phyloP scores from a whole-genome alignment of 2,329 filamentous ascomycete genomes.

The Xenoacremonium recifei region DNA sequence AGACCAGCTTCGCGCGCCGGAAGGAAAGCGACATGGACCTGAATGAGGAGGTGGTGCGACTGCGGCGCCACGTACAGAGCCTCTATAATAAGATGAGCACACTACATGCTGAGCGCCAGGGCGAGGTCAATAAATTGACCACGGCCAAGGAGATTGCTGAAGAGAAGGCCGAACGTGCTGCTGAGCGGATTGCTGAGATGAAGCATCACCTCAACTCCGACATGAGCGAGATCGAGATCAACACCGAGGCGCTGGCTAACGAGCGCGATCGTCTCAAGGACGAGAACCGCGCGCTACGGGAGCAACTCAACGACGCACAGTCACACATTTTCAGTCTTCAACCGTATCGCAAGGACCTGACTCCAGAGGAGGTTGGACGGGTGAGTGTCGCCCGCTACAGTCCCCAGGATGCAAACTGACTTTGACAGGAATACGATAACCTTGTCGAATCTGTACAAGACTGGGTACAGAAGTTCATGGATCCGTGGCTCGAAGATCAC shows the following conservation, averaged over 20 bases:
- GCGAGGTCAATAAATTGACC: conserved; percentile 6
- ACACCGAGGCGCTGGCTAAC: conserved; percentile 18
- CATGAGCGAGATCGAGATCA: conserved; percentile 21
- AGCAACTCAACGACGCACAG: conserved; percentile 33
- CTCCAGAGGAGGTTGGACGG: conserved; percentile 33
- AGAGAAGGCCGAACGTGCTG: conserved; percentile 26
- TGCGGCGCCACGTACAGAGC: conserved; percentile 19
- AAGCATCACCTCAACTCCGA: conserved; percentile 21
- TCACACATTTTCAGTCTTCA: conserved; percentile 42
- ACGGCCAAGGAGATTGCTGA: conserved; percentile 30
- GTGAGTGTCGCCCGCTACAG: conserved; percentile 20
- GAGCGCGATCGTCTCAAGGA: conserved; percentile 20
- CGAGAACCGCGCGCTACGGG: conserved; percentile 28
- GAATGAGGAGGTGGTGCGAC: conserved; percentile 12
- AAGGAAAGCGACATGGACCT: conserved; percentile 7
- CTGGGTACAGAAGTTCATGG: conserved; percentile 36
- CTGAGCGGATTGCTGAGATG: conserved; percentile 21
- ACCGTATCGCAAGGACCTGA: conserved; percentile 38
- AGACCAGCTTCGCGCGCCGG: conserved; percentile 7
- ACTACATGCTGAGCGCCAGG: background rate
- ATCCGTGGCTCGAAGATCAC: conserved; percentile 28
- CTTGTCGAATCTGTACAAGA: conserved; percentile 33
- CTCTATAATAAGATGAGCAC: conserved; percentile 16
- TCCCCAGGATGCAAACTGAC: conserved; percentile 10
- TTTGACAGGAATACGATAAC: conserved; percentile 32